Percentiles rank a stretch among this genome's conserved stretches.
These are phyloP conservation scores for Penicillium rolfsii DNA, from an alignment of 2,329 filamentous ascomycete genomes.

Conservation along the genomic window DNA sequence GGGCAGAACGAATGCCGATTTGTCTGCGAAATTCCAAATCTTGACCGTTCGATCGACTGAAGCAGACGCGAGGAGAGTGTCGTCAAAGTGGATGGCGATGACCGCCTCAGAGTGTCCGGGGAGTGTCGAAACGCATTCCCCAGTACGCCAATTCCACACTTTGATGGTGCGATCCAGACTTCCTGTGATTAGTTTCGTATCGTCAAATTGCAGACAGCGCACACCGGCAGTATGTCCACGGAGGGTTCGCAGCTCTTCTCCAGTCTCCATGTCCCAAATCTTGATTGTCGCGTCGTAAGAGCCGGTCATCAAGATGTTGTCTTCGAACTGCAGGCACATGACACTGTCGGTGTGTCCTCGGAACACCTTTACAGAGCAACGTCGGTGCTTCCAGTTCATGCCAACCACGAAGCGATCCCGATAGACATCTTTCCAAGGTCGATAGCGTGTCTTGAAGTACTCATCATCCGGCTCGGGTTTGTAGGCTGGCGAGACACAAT, in stretches of 20 bases:
- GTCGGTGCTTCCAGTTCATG: constrained; percentile 95
- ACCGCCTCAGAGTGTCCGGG: constrained; percentile 79
- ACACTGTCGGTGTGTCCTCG: constrained; percentile 87
- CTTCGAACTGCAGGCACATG: constrained; percentile 78
- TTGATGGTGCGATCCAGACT: constrained; percentile 85
- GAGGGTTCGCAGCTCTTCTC: constrained; percentile 82
- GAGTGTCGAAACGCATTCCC: constrained; percentile 80
- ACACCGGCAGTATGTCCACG: constrained; percentile 81
- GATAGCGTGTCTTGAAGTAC: constrained; percentile 55
- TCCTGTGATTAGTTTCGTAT: constrained; percentile 86
- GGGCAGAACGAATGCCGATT: constrained; percentile 75
- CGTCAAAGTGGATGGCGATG: constrained; percentile 84
- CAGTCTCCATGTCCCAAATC: constrained; percentile 92
- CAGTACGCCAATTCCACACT: constrained; percentile 96
- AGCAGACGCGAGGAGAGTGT: constrained; percentile 80
- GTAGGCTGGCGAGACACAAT: constrained; percentile 34
- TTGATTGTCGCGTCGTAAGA: constrained; percentile 95
- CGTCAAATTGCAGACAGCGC: constrained; percentile 88
- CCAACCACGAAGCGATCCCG: constrained; percentile 93
- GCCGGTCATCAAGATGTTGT: constrained; percentile 87
- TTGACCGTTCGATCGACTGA: constrained; percentile 89
- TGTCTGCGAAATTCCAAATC: constrained; percentile 88
- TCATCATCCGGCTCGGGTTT: constrained; percentile 44
- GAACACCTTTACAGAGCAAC: constrained; percentile 81
- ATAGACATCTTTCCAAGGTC: constrained; percentile 97